A percentile compares a stretch with the other conserved stretches of the same genome.
Conservation (phyloP, 1,139 yeast genomes). For the Ogataea hybrid region DNA sequence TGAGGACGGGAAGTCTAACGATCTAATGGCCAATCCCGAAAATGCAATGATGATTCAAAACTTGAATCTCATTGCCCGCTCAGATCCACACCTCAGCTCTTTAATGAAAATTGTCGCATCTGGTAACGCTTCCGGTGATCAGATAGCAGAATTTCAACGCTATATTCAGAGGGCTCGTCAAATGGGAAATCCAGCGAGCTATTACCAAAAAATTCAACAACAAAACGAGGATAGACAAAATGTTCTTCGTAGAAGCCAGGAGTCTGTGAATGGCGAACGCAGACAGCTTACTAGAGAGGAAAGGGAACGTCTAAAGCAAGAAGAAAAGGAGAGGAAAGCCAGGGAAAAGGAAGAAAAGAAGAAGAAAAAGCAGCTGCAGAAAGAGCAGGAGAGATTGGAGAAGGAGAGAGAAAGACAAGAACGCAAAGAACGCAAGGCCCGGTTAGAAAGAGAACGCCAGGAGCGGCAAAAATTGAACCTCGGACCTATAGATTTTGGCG, state of each 20-base stretch:
- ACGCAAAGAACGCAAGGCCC: conserved; percentile 35
- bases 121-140: conserved; percentile 69
- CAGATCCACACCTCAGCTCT: conserved; percentile 61
- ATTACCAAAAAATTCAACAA: conserved; percentile 20
- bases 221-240: conserved; percentile 28
- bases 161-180: conserved; percentile 72
- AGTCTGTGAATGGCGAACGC: conserved; percentile 19
- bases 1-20: conserved; percentile 18
- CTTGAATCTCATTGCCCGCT: conserved; percentile 75
- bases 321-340: conserved; percentile 29
- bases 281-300: conserved; percentile 23
- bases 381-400: conserved; percentile 16
- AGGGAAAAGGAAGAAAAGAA: conserved; percentile 30
- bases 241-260: conserved; percentile 16
- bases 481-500: conserved; percentile 11
- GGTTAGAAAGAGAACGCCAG: conserved; percentile 17
- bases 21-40: conserved; percentile 56
- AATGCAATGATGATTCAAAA: conserved; percentile 81
- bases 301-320: conserved; percentile 20
- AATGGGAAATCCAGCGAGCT: conserved; percentile 53
- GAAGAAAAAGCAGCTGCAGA: conserved; percentile 14
- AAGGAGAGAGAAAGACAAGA: conserved; percentile 17
- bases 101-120: conserved; percentile 84
- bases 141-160: conserved; percentile 74
- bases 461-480: conserved; percentile 11